Conservation (phyloP, 441 rosid genomes). For the Gossypium gossypioides region DNA sequence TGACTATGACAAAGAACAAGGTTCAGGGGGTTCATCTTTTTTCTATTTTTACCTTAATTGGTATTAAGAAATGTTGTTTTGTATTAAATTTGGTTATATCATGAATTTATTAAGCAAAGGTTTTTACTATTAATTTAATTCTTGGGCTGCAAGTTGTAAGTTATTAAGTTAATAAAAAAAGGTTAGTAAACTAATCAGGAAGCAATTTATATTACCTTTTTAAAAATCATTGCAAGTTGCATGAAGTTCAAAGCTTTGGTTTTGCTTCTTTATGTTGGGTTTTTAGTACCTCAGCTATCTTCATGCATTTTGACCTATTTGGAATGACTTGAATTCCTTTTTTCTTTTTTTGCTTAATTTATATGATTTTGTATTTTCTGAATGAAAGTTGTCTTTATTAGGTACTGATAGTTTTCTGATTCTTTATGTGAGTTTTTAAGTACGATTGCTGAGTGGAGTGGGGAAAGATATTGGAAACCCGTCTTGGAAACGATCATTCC, state of each 20-base stretch:
- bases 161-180: background rate
- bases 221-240: background rate
- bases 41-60: background rate
- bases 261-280: background rate
- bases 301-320: background rate
- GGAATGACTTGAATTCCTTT: background rate
- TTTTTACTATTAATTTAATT: background rate
- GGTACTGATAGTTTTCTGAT: constrained; percentile 13
- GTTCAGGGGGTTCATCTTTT: constrained; percentile 28
- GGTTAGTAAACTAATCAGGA: background rate
- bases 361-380: background rate
- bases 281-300: background rate
- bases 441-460: constrained; percentile 37
- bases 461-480: constrained; percentile 60
- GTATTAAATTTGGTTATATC: background rate
- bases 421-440: constrained; percentile 22
- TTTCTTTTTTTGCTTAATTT: background rate
- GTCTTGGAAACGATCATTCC: constrained; percentile 57
- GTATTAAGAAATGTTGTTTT: background rate
- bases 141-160: background rate
- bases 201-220: background rate
- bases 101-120: background rate
- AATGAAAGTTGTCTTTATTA: background rate
- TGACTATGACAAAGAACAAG: constrained; percentile 45
- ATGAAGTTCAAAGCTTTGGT: background rate